phyloP scores from a whole-genome alignment of 306 rosid genomes.

The Cucumis melo region DNA sequence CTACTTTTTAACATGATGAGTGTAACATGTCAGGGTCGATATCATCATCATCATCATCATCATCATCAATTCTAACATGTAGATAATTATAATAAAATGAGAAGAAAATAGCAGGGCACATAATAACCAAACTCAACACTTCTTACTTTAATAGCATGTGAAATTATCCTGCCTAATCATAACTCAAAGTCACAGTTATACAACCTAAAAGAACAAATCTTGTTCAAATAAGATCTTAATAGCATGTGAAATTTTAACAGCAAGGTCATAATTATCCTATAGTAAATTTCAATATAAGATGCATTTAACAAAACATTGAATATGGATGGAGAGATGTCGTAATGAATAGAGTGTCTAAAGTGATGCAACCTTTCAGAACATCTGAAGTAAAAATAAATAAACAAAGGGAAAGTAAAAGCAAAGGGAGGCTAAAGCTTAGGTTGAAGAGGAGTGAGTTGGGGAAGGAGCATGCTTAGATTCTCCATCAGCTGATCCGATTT shows the following conservation, averaged over 20 bases:
- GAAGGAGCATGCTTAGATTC: constrained; percentile 4
- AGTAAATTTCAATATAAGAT: not conserved
- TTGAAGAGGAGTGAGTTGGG: constrained; percentile 8
- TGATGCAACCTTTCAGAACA: constrained; percentile 76
- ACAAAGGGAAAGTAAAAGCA: constrained; percentile 8
- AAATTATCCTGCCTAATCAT: not conserved
- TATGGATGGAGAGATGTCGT: constrained; percentile 4
- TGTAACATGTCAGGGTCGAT: not conserved
- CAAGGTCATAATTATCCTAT: not conserved
- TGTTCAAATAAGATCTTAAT: no score
- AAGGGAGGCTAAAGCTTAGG: constrained; percentile 9
- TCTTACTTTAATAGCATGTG: not conserved
- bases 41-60: not conserved
- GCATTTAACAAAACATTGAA: not conserved
- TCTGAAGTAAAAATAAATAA: constrained; percentile 27
- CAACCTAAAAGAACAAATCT: no score
- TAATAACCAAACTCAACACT: not conserved
- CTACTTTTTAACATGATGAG: not conserved
- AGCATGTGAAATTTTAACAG: not conserved
- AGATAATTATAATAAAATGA: not conserved
- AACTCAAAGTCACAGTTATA: no score
- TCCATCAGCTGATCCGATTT: constrained; percentile 6
- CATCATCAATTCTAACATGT: not conserved
- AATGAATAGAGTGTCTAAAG: constrained; percentile 41
- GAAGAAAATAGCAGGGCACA: not conserved